These are phyloP conservation scores for Prosopis cineraria DNA, from an alignment of 306 rosid genomes.

Conservation along the genomic window DNA sequence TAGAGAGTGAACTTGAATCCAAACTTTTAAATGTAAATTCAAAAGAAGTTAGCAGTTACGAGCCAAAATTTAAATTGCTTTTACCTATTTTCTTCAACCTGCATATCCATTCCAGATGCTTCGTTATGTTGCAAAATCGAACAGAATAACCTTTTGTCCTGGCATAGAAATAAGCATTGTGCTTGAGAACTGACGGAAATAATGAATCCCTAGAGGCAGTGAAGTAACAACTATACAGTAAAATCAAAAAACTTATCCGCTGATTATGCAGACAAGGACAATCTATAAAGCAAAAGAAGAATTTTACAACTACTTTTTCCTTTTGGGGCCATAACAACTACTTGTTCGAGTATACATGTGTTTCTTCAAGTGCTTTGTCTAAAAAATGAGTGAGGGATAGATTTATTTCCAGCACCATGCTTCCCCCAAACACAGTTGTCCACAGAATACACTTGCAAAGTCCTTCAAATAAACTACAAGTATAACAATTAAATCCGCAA, in stretches of 20 bases:
- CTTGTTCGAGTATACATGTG: background rate
- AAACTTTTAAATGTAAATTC: background rate
- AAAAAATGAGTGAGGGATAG: background rate
- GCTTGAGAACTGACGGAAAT: constrained; percentile 21
- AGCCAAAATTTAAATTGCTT: background rate
- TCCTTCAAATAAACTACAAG: background rate
- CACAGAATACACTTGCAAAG: background rate
- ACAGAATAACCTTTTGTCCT: constrained; percentile 63
- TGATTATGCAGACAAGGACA: constrained; percentile 19
- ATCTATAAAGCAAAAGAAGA: constrained; percentile 15
- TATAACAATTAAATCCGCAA: background rate
- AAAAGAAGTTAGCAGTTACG: constrained; percentile 4
- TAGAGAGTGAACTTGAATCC: background rate
- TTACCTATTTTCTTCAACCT: constrained; percentile 51
- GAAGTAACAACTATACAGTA: constrained; percentile 9
- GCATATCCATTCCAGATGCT: constrained; percentile 37
- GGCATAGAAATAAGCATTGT: constrained; percentile 37
- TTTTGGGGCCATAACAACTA: background rate
- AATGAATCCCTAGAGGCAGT: constrained; percentile 28
- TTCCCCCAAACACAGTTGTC: background rate
- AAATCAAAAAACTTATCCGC: constrained; percentile 24
- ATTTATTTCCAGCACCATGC: constrained; percentile 27
- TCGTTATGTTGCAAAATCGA: constrained; percentile 50
- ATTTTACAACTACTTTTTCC: background rate
- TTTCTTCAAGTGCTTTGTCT: constrained; percentile 11